phyloP scores from a whole-genome alignment of 345 rosid species.

The Camelina laxa region DNA sequence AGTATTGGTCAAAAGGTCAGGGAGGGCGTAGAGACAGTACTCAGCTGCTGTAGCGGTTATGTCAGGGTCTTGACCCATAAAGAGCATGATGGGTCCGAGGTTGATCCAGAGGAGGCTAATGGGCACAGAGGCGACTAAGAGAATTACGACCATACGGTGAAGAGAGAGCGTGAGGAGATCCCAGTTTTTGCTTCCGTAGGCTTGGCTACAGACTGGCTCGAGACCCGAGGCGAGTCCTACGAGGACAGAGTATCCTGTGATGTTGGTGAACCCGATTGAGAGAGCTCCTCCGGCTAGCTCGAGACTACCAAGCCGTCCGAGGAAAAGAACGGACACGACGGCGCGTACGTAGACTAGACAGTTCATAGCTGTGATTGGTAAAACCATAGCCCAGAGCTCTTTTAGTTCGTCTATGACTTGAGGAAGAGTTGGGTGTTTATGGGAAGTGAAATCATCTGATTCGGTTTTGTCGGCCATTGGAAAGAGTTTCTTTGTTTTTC shows the following conservation, averaged over 20 bases:
- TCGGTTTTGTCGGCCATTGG: slow-evolving; percentile 60
- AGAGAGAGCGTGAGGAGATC: slow-evolving; percentile 85
- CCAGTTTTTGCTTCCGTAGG: slow-evolving; percentile 91
- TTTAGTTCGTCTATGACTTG: slow-evolving; percentile 82
- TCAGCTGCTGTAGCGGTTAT: slow-evolving; percentile 89
- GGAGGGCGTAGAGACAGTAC: slow-evolving; percentile 82
- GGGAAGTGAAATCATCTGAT: slow-evolving; percentile 49
- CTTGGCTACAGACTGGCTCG: slow-evolving; percentile 98
- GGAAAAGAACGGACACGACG: slow-evolving; percentile 84
- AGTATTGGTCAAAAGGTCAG: slow-evolving; percentile 90
- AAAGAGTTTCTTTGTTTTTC: not conserved
- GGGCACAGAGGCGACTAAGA: slow-evolving; percentile 74
- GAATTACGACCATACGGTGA: slow-evolving; percentile 85
- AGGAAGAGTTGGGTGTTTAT: slow-evolving; percentile 54
- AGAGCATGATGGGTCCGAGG: slow-evolving; percentile 81
- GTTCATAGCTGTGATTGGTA: slow-evolving; percentile 90
- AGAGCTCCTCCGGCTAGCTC: slow-evolving; percentile 98
- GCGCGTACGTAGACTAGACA: slow-evolving; percentile 75
- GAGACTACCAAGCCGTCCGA: slow-evolving; percentile 89
- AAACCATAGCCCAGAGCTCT: slow-evolving; percentile 87
- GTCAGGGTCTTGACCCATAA: slow-evolving; percentile 79
- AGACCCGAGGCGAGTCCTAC: slow-evolving; percentile 94
- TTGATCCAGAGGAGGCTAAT: slow-evolving; percentile 84
- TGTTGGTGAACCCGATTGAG: slow-evolving; percentile 95
- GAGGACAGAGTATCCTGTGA: slow-evolving; percentile 95